Evolutionary conservation across 768 basidiomycete species (phyloP), one percentile per base, ranked within the genome.

Genomic region (Mycena maculata): DNA sequence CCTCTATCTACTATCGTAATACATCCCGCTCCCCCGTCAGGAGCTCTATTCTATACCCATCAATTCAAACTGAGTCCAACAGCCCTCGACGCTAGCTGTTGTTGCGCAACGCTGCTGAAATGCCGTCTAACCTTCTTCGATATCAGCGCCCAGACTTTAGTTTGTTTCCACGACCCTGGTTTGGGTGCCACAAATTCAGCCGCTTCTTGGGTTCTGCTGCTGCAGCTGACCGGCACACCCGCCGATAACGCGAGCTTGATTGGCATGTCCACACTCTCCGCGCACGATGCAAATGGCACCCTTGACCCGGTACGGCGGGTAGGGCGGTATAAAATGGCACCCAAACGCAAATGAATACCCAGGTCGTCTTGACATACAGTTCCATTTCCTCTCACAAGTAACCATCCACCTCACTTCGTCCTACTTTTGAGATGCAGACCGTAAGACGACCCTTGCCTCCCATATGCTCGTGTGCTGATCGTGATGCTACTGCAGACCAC

Each of bases 401-500:
- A 23, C 45, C 45, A 39, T 41, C 23, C 22, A 30, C 20, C 27
- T 27, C 22, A 7, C 49, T 18, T 36, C 31, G 33, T 18, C 23
- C 31, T 20, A 9, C 33, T 7, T 42, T 30, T 23, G 23, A 59
- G 36, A 68, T 68, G 67, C 67, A 68, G 50, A 68, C 41, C 25
- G 67, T 63, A 42, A 49, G 41, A 15, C n/a, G 41, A n/a, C n/a
- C n/a, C n/a, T 22, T 22, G 33, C 15, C 44, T n/a, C 25, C 15
- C 28, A 27, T 20, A 15, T 33, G 15, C 20, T 8, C 6, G 30
- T 1, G 6, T n/a, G n/a, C n/a, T n/a, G 10, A 8, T 13, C 30
- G 8, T 22, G 33, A 20, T 41, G n/a, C 41, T 60, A 25, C 7
- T 44, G 15, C 56, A 82, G 78, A 74, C 63, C 73, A 68, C 60